Percentiles rank a stretch among this genome's conserved stretches.
These are phyloP conservation scores for Penicillium griseofulvum DNA, from an alignment of 2,329 filamentous ascomycete species.

Conservation along the genomic window DNA sequence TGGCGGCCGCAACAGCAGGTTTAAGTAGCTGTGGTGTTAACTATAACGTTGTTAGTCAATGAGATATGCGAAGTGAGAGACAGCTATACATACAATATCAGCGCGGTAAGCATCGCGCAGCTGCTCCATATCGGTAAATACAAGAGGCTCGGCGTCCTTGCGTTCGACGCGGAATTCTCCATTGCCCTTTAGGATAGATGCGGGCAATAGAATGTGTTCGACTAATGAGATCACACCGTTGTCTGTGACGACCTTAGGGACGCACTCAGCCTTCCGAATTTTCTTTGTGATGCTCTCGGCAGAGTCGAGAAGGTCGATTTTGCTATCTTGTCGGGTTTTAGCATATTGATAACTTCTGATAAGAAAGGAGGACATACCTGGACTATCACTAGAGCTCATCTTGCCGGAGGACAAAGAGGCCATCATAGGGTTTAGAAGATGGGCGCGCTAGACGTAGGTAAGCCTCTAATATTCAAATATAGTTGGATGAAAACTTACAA, in stretches of 20 bases:
- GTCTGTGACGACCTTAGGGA: conserved; percentile 72
- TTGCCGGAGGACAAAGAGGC: conserved; percentile 79
- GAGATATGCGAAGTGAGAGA: neutral
- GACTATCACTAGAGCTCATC: conserved; percentile 71
- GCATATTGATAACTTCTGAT: neutral
- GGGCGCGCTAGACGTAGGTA: conserved; percentile 49
- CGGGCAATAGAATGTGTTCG: conserved; percentile 81
- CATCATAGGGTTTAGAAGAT: conserved; percentile 84
- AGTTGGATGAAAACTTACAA: conserved; percentile 15
- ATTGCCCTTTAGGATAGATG: conserved; percentile 45
- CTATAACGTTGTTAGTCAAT: conserved; percentile 35
- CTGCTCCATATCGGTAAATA: conserved; percentile 73
- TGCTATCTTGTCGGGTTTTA: conserved; percentile 45
- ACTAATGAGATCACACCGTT: conserved; percentile 87
- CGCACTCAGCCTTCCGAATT: conserved; percentile 78
- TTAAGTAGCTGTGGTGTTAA: conserved; percentile 87
- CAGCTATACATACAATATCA: conserved; percentile 62
- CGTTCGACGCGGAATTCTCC: conserved; percentile 67
- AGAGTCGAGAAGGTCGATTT: conserved; percentile 81
- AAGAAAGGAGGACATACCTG: conserved; percentile 19
- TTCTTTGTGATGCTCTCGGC: conserved; percentile 75
- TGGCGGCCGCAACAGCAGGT: conserved; percentile 70
- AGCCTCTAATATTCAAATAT: neutral
- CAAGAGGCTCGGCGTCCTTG: conserved; percentile 67
- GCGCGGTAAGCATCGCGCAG: conserved; percentile 76